Conservation (phyloP, 2,329 filamentous ascomycete genomes). For the Botrytis galanthina region DNA sequence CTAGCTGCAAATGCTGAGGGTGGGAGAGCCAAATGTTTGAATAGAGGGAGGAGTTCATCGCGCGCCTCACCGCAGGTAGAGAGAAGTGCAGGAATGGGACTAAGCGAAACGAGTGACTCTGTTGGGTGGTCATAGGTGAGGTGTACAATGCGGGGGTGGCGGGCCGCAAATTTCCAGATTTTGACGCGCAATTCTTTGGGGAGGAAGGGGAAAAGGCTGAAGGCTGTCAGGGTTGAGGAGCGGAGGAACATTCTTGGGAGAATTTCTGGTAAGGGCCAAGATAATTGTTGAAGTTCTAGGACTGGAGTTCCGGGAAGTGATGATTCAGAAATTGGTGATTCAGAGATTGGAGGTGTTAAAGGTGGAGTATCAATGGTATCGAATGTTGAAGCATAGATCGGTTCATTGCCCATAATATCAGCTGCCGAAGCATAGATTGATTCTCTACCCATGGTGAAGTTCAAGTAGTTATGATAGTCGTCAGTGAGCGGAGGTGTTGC, state of each 20-base stretch:
- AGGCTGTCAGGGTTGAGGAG: slow-evolving; percentile 2
- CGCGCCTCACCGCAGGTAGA: slow-evolving; percentile 6
- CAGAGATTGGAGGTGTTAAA: background rate
- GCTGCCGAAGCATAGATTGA: background rate
- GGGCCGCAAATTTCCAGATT: slow-evolving; percentile 12
- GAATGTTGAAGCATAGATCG: background rate
- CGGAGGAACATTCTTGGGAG: slow-evolving; percentile 7
- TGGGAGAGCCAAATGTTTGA: background rate
- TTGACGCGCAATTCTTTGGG: slow-evolving; percentile 13
- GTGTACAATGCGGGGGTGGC: background rate
- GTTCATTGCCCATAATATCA: background rate
- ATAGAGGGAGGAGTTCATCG: background rate
- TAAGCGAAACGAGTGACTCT: slow-evolving; percentile 13
- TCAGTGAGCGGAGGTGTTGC: background rate
- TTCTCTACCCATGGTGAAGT: background rate
- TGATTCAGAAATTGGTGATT: background rate
- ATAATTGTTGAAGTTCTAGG: slow-evolving; percentile 1
- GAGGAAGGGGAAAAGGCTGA: slow-evolving; percentile 2
- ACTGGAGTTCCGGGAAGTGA: background rate
- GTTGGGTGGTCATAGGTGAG: slow-evolving; percentile 6
- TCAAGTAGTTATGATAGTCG: background rate
- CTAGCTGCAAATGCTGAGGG: background rate
- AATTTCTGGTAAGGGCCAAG: slow-evolving; percentile 3
- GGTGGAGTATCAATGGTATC: background rate
- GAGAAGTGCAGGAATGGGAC: slow-evolving; percentile 8